Percentiles rank a stretch among this genome's conserved stretches.
Evolutionary conservation across 2,329 filamentous ascomycete genomes (phyloP).

Genomic region (Pseudogymnoascus destructans): DNA sequence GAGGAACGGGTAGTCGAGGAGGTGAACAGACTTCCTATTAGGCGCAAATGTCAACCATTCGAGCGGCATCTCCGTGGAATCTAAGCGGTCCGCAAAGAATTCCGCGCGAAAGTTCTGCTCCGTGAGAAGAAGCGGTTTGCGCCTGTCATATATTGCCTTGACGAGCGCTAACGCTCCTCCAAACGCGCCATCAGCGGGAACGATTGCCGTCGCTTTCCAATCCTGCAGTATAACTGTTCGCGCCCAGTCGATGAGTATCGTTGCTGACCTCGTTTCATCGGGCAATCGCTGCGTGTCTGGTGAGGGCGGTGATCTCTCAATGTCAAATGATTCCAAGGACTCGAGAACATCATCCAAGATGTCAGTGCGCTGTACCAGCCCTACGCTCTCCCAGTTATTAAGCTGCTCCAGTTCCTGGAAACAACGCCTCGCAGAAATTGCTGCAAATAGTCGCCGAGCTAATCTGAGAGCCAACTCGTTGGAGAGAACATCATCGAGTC

Average conservation of each 20-base stretch:
- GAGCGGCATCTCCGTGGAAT: slow-evolving; percentile 60
- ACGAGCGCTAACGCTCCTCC: slow-evolving; percentile 68
- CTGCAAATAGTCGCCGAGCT: slow-evolving; percentile 44
- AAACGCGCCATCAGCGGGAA: slow-evolving; percentile 57
- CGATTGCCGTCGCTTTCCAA: slow-evolving; percentile 65
- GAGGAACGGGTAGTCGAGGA: slow-evolving; percentile 70
- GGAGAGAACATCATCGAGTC: slow-evolving; percentile 50
- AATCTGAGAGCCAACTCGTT: slow-evolving; percentile 46
- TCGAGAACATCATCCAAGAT: slow-evolving; percentile 32
- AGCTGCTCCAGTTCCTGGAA: slow-evolving; percentile 23
- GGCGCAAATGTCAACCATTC: slow-evolving; percentile 52
- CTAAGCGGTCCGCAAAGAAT: slow-evolving; percentile 63
- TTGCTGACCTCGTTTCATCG: slow-evolving; percentile 42
- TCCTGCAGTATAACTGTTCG: slow-evolving; percentile 61
- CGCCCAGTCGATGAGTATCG: slow-evolving; percentile 55
- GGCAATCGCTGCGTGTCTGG: neutral
- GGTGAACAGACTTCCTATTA: slow-evolving; percentile 52
- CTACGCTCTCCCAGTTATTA: slow-evolving; percentile 11
- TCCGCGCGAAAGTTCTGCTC: slow-evolving; percentile 61
- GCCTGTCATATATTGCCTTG: slow-evolving; percentile 48
- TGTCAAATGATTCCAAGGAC: slow-evolving; percentile 24
- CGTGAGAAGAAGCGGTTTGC: slow-evolving; percentile 49
- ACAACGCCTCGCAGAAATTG: slow-evolving; percentile 30
- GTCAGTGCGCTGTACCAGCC: slow-evolving; percentile 19
- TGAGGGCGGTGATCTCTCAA: slow-evolving; percentile 16